Percentiles rank a stretch among this genome's conserved stretches.
These are phyloP conservation scores for Sextonia rubra DNA, from an alignment of 164 flowering plant species.

Conservation along the genomic window DNA sequence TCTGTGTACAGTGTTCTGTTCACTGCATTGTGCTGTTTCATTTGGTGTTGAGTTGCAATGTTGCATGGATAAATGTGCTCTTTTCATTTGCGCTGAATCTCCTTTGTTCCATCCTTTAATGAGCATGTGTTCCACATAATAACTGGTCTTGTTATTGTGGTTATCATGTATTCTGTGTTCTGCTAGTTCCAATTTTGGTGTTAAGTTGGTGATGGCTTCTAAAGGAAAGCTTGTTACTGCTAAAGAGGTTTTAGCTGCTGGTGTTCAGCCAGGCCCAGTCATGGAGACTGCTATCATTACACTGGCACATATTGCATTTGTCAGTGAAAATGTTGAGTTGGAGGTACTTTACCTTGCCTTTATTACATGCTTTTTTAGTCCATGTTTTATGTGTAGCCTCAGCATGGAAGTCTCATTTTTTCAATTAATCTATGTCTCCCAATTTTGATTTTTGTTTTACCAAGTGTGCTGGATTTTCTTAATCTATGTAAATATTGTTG, in stretches of 20 bases:
- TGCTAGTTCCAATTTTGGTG: constrained; percentile 71
- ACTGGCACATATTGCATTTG: constrained; percentile 71
- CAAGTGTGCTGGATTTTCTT: too few species aligned
- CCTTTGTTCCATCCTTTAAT: not conserved
- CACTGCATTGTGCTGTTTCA: too few species aligned
- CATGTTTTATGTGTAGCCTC: not conserved
- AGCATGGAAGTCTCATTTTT: not conserved
- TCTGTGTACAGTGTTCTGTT: too few species aligned
- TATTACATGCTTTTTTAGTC: not conserved
- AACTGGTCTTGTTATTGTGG: not conserved
- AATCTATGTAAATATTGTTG: too few species aligned
- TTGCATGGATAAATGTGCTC: not conserved
- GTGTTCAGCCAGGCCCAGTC: constrained; percentile 50
- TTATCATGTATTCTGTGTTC: constrained; percentile 10
- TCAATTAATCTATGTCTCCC: not conserved
- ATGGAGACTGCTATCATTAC: constrained; percentile 78
- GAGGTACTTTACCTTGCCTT: constrained; percentile 41
- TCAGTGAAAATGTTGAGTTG: constrained; percentile 69
- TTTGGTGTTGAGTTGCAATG: not conserved
- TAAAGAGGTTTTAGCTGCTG: constrained; percentile 57
- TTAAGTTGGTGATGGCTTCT: constrained; percentile 44
- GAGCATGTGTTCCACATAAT: not conserved
- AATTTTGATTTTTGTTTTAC: not conserved
- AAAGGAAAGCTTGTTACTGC: constrained; percentile 61
- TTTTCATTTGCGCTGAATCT: too few species aligned